Evolutionary conservation across 2,329 filamentous ascomycete species (phyloP).

Genomic region (Colletotrichum sp.): DNA sequence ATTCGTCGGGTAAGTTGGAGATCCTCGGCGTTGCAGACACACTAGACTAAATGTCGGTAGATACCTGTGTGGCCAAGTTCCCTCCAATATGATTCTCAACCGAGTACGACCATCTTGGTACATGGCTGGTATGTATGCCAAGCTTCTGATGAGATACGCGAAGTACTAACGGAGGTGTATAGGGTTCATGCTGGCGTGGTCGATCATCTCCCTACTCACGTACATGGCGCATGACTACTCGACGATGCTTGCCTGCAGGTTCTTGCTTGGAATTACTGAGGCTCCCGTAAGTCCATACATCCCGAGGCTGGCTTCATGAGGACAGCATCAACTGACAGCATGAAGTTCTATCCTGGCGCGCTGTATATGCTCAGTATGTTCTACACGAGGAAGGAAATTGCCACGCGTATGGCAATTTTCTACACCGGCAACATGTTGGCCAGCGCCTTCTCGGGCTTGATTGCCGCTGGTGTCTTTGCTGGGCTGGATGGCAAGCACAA

Average conservation of each 20-base stretch:
- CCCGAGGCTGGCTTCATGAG: neutral
- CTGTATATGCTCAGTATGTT: slow-evolving; percentile 22
- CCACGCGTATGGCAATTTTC: slow-evolving; percentile 43
- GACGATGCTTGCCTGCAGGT: slow-evolving; percentile 21
- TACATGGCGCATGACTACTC: slow-evolving; percentile 17
- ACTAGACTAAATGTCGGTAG: neutral
- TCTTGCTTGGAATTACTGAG: slow-evolving; percentile 23
- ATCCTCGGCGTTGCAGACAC: neutral
- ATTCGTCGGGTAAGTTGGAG: slow-evolving; percentile 15
- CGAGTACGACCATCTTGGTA: slow-evolving; percentile 26
- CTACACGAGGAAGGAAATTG: slow-evolving; percentile 20
- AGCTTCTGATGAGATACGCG: neutral
- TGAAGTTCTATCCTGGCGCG: slow-evolving; percentile 22
- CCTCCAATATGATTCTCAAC: slow-evolving; percentile 38
- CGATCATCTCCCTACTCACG: slow-evolving; percentile 18
- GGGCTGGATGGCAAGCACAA: slow-evolving; percentile 43
- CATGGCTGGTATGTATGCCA: slow-evolving; percentile 18
- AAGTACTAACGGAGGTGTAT: neutral
- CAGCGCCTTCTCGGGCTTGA: slow-evolving; percentile 47
- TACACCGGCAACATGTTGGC: slow-evolving; percentile 49
- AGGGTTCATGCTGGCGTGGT: slow-evolving; percentile 20
- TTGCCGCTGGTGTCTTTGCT: slow-evolving; percentile 47
- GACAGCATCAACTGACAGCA: rapidly evolving
- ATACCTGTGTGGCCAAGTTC: slow-evolving; percentile 27
- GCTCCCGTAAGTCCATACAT: neutral